phyloP scores from a whole-genome alignment of 108 stramenopile species.

The Seminavis robusta region DNA sequence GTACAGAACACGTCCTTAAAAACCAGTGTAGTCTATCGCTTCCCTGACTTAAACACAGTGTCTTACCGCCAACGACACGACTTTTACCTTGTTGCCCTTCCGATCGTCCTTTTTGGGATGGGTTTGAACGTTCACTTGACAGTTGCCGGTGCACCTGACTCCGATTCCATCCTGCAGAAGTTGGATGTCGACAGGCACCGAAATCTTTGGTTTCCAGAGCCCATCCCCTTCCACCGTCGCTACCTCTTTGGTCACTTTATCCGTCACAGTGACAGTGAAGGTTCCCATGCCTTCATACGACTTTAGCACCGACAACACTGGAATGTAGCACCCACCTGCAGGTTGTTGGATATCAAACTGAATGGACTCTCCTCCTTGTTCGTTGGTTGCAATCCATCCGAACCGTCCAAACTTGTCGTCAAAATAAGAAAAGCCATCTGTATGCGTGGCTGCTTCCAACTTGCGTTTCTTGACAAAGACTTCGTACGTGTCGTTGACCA shows the following conservation, averaged over 20 bases:
- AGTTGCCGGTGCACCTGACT: conserved; percentile 44
- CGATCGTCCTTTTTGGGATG: conserved; percentile 37
- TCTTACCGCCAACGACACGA: conserved; percentile 51
- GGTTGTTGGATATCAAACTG: conserved; percentile 46
- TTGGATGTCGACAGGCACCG: conserved; percentile 50
- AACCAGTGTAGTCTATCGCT: no score
- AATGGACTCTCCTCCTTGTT: conserved; percentile 35
- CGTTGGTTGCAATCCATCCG: conserved; percentile 62
- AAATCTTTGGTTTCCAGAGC: conserved; percentile 46
- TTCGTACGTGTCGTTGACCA: conserved; percentile 48
- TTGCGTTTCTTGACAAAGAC: conserved; percentile 38
- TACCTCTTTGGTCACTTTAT: conserved; percentile 13
- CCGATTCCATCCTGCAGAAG: conserved; percentile 11
- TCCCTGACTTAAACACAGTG: no score
- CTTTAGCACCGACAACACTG: conserved; percentile 42
- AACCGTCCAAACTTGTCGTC: conserved; percentile 34
- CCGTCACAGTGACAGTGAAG: conserved; percentile 34
- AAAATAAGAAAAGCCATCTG: conserved; percentile 30
- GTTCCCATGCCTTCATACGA: conserved; percentile 60
- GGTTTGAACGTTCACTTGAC: conserved; percentile 38
- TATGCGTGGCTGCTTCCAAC: conserved; percentile 23
- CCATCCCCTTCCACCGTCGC: conserved; percentile 32
- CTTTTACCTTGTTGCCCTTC: conserved; percentile 54
- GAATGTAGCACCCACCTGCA: conserved; percentile 35
- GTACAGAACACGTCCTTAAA: no score